Base-by-base conservation (phyloP, 2,329 filamentous ascomycete genomes). In the Apiospora koreana region DNA sequence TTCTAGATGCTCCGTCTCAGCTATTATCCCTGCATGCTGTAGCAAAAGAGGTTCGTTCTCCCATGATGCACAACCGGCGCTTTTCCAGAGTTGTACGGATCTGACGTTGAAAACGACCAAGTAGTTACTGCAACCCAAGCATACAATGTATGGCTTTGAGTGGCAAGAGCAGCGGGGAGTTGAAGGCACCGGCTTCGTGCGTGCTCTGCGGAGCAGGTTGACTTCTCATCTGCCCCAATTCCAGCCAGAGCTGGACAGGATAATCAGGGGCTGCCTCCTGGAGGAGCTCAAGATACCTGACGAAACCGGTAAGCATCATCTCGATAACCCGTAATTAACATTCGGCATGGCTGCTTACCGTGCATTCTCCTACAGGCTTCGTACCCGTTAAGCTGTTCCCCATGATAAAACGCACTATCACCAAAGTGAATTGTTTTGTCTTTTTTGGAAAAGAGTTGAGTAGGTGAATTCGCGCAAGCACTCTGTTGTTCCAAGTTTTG, bases 111-210 rank as follows among this genome's bases (percentile, higher is more conserved):
- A 41, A 8, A 41, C 38, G 14, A 41, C 9, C 9, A n/a, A 42
- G 42, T 18, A 69, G 68, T 18, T 69, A 25, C 41, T 69, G 25
- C 54, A 69, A 16, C 68, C 68, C 41, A 65, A 65, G 18, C 28
- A 69, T 41, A 69, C 68, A 23, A 69, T 69, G 68, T 25, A 69
- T 38, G 68, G 68, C 28, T 69, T 69, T 23, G 54, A 69, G 28
- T 69, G 68, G 68, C 54, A 65, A n/a, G 58, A 69, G n/a, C 68
- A 65, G 54, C 68, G 68, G n/a, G 68, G 68, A 3, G 54, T 69
- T 42, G 68, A 69, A 31, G 68, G 68, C 5, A 65, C 41, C n/a
- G 68, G 68, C 23, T 69, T 69, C 28, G 68, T 69, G 12, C 50
- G 68, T 25, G 38, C 68, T 21, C 58, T 69, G 31, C 68, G 68